Conservation (phyloP, 495 filamentous ascomycete genomes). For the Daldinia bambusicola region DNA sequence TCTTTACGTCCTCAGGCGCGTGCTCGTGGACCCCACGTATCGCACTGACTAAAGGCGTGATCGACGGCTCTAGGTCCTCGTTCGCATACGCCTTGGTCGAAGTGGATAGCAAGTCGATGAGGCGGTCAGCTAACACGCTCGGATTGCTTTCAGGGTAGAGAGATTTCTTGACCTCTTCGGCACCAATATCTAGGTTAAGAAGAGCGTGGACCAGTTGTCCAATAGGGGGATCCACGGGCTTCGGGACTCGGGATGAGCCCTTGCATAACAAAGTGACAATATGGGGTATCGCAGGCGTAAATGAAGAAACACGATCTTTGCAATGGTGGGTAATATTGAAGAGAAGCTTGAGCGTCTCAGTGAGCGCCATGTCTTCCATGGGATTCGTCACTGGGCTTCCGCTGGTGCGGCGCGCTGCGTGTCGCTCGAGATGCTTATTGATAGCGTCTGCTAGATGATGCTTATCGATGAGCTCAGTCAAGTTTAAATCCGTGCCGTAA, state of each 20-base stretch:
- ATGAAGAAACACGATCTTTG: constrained; percentile 65
- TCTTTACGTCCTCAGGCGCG: constrained; percentile 70
- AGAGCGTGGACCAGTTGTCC: constrained; percentile 80
- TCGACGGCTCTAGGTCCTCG: constrained; percentile 72
- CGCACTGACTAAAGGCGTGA: constrained; percentile 76
- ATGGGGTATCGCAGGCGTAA: constrained; percentile 73
- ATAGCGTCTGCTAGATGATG: constrained; percentile 77
- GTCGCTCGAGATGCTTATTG: constrained; percentile 71
- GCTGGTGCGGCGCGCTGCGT: constrained; percentile 57
- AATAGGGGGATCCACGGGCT: constrained; percentile 56
- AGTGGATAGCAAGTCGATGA: constrained; percentile 78
- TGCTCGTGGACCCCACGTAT: constrained; percentile 77
- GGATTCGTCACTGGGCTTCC: constrained; percentile 57
- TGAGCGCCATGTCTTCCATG: constrained; percentile 82
- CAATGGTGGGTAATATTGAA: constrained; percentile 87
- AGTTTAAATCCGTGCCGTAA: constrained; percentile 78
- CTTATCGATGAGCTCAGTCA: constrained; percentile 73
- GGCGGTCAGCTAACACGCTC: constrained; percentile 69
- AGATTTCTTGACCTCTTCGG: constrained; percentile 50
- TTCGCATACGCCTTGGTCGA: constrained; percentile 69
- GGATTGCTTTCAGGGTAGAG: constrained; percentile 75
- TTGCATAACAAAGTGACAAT: constrained; percentile 76
- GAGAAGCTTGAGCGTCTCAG: constrained; percentile 85
- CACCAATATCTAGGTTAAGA: constrained; percentile 75
- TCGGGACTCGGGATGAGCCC: constrained; percentile 46